A percentile compares a stretch with the other conserved stretches of the same genome.
phyloP scores from a whole-genome alignment of 495 filamentous ascomycete species.

The Hyaloscypha bicolor region DNA sequence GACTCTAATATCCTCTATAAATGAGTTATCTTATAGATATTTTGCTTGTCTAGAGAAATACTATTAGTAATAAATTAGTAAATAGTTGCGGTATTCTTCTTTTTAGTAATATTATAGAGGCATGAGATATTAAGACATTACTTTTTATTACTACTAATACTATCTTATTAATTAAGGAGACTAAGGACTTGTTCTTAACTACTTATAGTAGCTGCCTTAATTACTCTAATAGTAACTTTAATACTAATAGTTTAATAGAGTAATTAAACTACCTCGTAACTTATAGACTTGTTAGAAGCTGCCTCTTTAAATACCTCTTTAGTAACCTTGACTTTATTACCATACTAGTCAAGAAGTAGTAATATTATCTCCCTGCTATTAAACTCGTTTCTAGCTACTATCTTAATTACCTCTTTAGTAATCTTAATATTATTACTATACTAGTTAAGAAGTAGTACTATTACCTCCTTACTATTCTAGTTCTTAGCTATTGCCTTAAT shows the following conservation, averaged over 20 bases:
- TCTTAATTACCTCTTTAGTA: conserved; percentile 12
- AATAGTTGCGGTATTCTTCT: background rate
- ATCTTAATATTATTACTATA: conserved; percentile 10
- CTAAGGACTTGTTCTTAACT: background rate
- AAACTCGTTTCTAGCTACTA: background rate
- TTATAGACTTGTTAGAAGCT: conserved; percentile 1
- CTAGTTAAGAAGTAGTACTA: conserved; percentile 24
- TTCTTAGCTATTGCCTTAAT: conserved; percentile 11
- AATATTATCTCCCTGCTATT: conserved; percentile 4
- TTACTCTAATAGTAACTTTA: conserved; percentile 8
- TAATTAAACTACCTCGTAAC: conserved; percentile 2
- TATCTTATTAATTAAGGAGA: background rate
- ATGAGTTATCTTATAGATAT: background rate
- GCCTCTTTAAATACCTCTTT: conserved; percentile 10
- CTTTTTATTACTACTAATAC: background rate
- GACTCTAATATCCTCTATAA: background rate
- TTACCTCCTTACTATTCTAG: conserved; percentile 13
- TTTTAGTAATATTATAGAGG: background rate
- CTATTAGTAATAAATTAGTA: background rate
- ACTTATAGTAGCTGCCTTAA: conserved; percentile 3
- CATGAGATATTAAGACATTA: background rate
- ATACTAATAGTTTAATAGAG: conserved; percentile 4
- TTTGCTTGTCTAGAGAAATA: background rate
- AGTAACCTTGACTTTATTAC: conserved; percentile 9
- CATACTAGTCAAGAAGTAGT: conserved; percentile 19